Base-by-base conservation (phyloP, 495 filamentous ascomycete genomes). In the Terfezia claveryi region DNA sequence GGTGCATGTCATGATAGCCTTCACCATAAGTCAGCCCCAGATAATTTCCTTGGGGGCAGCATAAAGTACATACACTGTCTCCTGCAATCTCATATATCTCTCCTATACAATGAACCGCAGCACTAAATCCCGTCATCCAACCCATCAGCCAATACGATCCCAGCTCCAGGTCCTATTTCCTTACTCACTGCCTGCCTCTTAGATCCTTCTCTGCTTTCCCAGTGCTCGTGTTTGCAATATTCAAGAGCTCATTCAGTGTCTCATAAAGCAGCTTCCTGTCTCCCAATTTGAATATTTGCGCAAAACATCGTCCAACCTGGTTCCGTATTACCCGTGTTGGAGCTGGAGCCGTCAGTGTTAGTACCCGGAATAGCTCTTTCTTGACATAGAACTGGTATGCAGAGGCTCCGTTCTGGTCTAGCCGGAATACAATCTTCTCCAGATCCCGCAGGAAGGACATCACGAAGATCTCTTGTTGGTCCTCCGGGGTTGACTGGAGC, bases 211-310 rank as follows among this genome's bases (percentile, higher is more conserved):
- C 89, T 27, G 73, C 72, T 66, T 94, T 99, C 17, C 83, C 78
- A 23, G 75, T 74, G 62, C 81, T 81, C 14, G 41, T 46, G 41
- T 46, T 46, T 46, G 92, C 64, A 46, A 94, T 79, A 14, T 69
- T 77, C 3, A 87, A 73, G 2, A 99, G 70, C 59, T 95, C 89
- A 57, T 89, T 93, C 59, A 94, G 81, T 8, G 87, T 86, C 65
- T 99, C 91, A 66, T 89, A 96, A 2, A 99, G 74, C 52, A 88
- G 71, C 64, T 91, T 94, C 55, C 91, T 75, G 66, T 94, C 87
- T 5, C 92, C 92, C 66, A 85, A 87, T 27, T 72, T 76, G 56
- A 99, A 81, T 54, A 99, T 80, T 54, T 80, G 79, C 46, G 81
- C 81, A 63, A 94, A 85, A 60, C 83, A 85, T 68, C 79, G 74